Percentiles rank a stretch among this genome's conserved stretches.
These are phyloP conservation scores for Reutealis trisperma DNA, from an alignment of 345 rosid species.

Conservation along the genomic window DNA sequence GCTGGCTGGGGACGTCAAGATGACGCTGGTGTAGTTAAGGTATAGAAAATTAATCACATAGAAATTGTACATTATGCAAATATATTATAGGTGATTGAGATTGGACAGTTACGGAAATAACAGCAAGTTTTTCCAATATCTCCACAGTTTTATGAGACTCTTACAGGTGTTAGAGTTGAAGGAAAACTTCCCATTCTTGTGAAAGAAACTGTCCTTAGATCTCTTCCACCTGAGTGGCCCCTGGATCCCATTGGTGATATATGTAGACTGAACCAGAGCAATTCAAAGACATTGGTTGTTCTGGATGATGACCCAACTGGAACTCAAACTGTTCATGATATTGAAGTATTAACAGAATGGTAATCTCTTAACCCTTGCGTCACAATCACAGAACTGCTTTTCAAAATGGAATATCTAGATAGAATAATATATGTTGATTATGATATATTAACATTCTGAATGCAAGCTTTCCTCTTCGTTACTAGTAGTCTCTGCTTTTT, in stretches of 20 bases:
- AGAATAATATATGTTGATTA: neutral
- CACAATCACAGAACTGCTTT: constrained; percentile 6
- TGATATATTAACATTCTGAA: neutral
- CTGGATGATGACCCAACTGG: constrained; percentile 99
- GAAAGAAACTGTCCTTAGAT: constrained; percentile 60
- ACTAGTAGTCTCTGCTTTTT: constrained; percentile 5
- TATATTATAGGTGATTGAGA: neutral
- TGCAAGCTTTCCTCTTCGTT: neutral
- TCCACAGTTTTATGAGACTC: constrained; percentile 81
- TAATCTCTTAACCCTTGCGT: constrained; percentile 29
- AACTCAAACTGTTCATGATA: constrained; percentile 96
- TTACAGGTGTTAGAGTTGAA: constrained; percentile 80
- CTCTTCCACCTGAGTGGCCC: constrained; percentile 91
- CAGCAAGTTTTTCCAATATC: neutral
- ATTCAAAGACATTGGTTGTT: constrained; percentile 76
- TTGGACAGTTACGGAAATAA: constrained; percentile 11
- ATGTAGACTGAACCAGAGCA: constrained; percentile 54
- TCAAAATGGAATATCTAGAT: neutral
- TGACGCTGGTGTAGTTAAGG: constrained; percentile 97
- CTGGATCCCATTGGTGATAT: constrained; percentile 69
- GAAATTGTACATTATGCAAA: neutral
- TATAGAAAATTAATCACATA: constrained; percentile 22
- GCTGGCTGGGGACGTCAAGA: constrained; percentile 96
- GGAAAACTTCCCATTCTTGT: constrained; percentile 70
- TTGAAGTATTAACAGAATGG: constrained; percentile 98